These are phyloP conservation scores for Pythium insidiosum DNA, from an alignment of 352 stramenopile genomes.

Conservation along the genomic window DNA sequence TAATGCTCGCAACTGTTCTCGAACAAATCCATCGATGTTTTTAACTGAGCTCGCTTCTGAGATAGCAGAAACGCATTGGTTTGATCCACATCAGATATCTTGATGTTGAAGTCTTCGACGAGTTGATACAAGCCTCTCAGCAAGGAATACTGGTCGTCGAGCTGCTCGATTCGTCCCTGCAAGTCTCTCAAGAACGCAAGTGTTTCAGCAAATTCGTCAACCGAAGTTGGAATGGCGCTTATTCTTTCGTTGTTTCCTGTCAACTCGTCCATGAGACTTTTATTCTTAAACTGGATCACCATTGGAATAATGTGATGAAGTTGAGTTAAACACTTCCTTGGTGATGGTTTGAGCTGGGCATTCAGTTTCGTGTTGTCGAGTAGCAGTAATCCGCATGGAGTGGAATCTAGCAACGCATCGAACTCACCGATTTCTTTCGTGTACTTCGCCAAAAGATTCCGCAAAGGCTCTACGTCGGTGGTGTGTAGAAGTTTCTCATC, in stretches of 20 bases:
- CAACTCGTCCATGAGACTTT: conserved; percentile 42
- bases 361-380: conserved; percentile 56
- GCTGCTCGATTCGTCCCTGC: conserved; percentile 27
- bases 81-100: conserved; percentile 57
- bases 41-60: conserved; percentile 64
- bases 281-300: conserved; percentile 53
- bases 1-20: conserved; percentile 66
- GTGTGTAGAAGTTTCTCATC: conserved; percentile 17
- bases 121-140: conserved; percentile 52
- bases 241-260: conserved; percentile 55
- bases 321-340: conserved; percentile 43
- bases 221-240: conserved; percentile 53
- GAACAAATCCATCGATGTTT: conserved; percentile 70
- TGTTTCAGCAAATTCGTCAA: conserved; percentile 63
- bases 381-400: conserved; percentile 42
- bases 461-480: conserved; percentile 49
- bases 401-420: conserved; percentile 34
- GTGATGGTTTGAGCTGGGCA: conserved; percentile 50
- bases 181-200: conserved; percentile 49
- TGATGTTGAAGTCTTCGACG: conserved; percentile 62
- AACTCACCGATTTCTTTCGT: conserved; percentile 43
- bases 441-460: conserved; percentile 56
- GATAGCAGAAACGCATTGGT: conserved; percentile 70
- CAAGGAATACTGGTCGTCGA: conserved; percentile 49
- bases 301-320: conserved; percentile 50